Base-by-base conservation (phyloP, 129 eudicot genomes). In the Sambucus nigra region DNA sequence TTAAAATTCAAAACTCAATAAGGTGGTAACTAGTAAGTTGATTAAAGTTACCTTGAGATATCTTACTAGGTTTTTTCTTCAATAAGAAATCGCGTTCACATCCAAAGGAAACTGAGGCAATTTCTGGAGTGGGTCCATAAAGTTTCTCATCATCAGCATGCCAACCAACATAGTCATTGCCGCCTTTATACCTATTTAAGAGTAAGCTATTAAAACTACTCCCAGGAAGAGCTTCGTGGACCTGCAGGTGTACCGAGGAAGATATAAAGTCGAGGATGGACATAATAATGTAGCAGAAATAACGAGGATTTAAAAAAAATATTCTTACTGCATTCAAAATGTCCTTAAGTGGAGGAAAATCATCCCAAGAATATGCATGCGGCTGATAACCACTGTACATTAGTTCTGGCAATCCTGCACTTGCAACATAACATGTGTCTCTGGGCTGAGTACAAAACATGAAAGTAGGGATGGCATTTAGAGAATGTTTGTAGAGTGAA, bases 141-240 rank as follows among this genome's bases (percentile, higher is more conserved):
- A 91, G 78, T 53, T 74, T 81, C 71, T 91, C 98, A 54, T 85
- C 89, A 68, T 91, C 98, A 31, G 98, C 80, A 72, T 91, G 98
- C 98, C 98, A 91, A 55, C 95, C 94, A 40, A 91, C 98, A 72
- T 79, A 76, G 78, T 91, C 95, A 63, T 79, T 64, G 23, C 95
- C 94, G 47, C 72, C 88, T 35, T 79, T 85, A 60, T 91, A 91
- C 76, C 95, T 76, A 70, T 85, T 91, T 22, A 91, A 38, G 51
- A 91, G 76, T 48, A 91, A 62, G 78, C 87, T 91, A 70, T 91
- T 91, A 56, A 81, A 91, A 53, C 64, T 60, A 65, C 76, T 74
- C 54, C 86, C 89, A 5, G 94, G 98, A 57, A 91, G 55, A 27
- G 86, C 89, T 51, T 71, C 41, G 55, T 79, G 86, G 28, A 91